Evolutionary conservation across 1,139 yeast genomes (phyloP).

Genomic region (Protomyces pachydermus): DNA sequence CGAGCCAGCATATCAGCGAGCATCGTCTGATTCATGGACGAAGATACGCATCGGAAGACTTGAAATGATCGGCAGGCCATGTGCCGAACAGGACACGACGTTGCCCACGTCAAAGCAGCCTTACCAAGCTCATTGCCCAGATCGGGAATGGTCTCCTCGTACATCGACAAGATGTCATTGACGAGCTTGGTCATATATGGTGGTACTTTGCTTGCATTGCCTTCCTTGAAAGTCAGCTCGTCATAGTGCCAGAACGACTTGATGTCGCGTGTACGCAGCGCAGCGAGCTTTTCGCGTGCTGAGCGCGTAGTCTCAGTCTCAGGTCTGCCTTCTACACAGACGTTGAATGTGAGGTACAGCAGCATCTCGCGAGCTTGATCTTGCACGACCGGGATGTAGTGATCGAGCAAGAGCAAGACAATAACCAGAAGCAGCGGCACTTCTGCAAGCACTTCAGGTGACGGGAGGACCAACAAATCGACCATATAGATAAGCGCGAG

Average conservation of each 20-base stretch:
- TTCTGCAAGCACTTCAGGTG: constrained; percentile 51
- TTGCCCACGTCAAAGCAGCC: constrained; percentile 86
- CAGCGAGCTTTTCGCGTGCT: constrained; percentile 53
- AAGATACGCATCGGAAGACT: constrained; percentile 72
- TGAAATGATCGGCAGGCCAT: constrained; percentile 96
- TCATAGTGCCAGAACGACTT: constrained; percentile 76
- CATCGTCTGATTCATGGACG: constrained; percentile 80
- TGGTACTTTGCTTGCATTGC: constrained; percentile 71
- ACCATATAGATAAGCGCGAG: constrained; percentile 77
- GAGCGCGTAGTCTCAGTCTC: constrained; percentile 47
- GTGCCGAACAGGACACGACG: constrained; percentile 95
- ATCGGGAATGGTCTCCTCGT: constrained; percentile 46
- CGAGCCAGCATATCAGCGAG: constrained; percentile 90
- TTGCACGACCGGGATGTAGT: constrained; percentile 74
- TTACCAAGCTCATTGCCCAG: constrained; percentile 80
- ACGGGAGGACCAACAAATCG: constrained; percentile 62
- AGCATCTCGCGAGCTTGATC: constrained; percentile 77
- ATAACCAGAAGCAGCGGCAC: constrained; percentile 80
- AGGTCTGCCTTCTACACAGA: constrained; percentile 43
- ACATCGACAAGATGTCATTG: constrained; percentile 57
- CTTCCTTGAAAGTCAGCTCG: constrained; percentile 50
- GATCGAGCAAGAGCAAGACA: constrained; percentile 75
- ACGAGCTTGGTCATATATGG: constrained; percentile 77
- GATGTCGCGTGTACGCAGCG: constrained; percentile 42
- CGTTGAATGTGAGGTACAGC: constrained; percentile 64